Evolutionary conservation across 169 alveolate genomes (phyloP), one percentile per base, ranked within the genome.

Genomic region (Plasmodium vivax): DNA sequence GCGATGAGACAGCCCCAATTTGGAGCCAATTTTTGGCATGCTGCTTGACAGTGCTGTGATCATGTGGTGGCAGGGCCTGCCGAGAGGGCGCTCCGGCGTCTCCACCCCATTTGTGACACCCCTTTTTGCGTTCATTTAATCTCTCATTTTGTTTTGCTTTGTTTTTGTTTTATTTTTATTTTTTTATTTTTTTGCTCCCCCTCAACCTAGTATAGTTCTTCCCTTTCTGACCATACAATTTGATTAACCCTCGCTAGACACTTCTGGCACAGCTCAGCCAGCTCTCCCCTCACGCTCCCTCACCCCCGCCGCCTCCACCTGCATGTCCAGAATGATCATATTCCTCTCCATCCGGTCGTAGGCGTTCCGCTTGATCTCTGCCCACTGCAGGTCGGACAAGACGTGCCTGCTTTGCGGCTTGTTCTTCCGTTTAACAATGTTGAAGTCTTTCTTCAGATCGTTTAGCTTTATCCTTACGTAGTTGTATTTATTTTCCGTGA

Each of bases 341-440:
- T 74, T 77, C 34, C 41, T 74, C 14, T 85, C 93, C 41, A 85
- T 27, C 68, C 93, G 32, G 3, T 85, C 82, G 79, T 75, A 85
- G 12, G 93, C 93, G 77, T 74, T 77, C 38, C 71, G 51, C 43
- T 75, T 85, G n/a, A 85, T 85, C 56, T 85, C 87, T 30, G 68
- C 23, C 93, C 93, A 85, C 30, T 85, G 93, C 30, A 85, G n/a
- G 12, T 85, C 85, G 14, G 93, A 85, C 12, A 85, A 34, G 32
- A 68, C 45, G 36, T 58, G 7, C 54, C 36, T 79, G 47, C 43
- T 23, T 41, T 77, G 80, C 30, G 79, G 81, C 19, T 36, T 85
- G 38, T 36, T 47, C 68, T 85, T 85, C 71, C 80, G 36, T 34
- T 85, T 85, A 30, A 85, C 16, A 3, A 85, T 85, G 45, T 85